Evolutionary conservation across 2,329 filamentous ascomycete genomes (phyloP), one percentile per base, ranked within the genome.

Genomic region (Fusarium temperatum): DNA sequence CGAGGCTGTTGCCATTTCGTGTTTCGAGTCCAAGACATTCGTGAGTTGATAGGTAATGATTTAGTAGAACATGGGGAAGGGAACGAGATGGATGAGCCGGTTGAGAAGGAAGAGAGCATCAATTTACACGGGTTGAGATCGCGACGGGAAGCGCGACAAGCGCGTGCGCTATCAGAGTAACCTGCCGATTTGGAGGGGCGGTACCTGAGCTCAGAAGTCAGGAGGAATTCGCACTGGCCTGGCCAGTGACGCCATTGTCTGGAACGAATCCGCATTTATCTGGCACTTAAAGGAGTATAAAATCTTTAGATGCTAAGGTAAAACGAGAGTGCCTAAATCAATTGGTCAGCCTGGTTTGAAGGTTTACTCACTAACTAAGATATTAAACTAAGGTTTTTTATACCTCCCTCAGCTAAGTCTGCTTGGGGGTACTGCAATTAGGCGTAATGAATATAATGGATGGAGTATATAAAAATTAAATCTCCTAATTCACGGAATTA

Each of bases 1-100:
- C 57, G 73, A 63, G 47, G 68, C 66, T 30, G 66, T 65, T 63
- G 65, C 70, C 77, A 79, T 79, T 65, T 57, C 70, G 71, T 32
- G 32, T 63, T 70, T n/a, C 50, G 54, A 55, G 51, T 47, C 45
- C 55, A 55, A 63, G 55, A 67, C 69, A 76, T 77, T 56, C 64
- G 64, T 56, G 50, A 61, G 55, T 39, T 24, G 42, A 41, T 54
- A 38, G 32, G 38, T 28, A 39, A 47, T 64, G 50, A 36, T 51
- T n/a, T 22, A 20, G n/a, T 50, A 28, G 22, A 20, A 20, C 35
- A 45, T 39, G 53, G 20, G n/a, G 41, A 28, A 35, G 38, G 15
- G 22, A 36, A 35, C 14, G 36, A 30, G 42, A 55, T 38, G 36
- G 48, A 55, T 41, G 38, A 20, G 38, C 28, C 18, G 9, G 35